These are phyloP conservation scores for Arthrobotrys iridis DNA, from an alignment of 2,329 filamentous ascomycete genomes.

Conservation along the genomic window DNA sequence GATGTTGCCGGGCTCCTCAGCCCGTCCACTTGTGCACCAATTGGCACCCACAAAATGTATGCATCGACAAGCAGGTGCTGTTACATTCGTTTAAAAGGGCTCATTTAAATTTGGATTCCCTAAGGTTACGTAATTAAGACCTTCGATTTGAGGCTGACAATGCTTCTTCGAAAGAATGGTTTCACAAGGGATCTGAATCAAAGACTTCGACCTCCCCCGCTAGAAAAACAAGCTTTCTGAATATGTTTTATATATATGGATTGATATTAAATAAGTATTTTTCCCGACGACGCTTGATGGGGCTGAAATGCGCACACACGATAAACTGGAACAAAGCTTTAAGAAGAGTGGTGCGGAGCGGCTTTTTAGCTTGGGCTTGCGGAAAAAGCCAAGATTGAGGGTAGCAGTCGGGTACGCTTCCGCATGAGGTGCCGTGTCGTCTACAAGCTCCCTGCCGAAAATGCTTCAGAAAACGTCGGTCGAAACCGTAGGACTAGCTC, in stretches of 20 bases:
- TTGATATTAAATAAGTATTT: too few species aligned
- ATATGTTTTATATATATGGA: not conserved
- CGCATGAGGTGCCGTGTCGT: not conserved
- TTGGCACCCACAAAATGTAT: not conserved
- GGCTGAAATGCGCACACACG: too few species aligned
- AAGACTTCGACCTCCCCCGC: not conserved
- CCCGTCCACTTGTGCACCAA: not conserved
- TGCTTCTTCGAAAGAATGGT: not conserved
- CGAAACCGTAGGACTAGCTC: too few species aligned
- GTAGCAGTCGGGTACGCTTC: constrained; percentile 1
- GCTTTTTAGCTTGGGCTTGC: not conserved
- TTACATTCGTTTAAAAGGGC: constrained; percentile 16
- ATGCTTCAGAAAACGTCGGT: too few species aligned
- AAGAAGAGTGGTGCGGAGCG: not conserved
- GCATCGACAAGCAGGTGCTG: constrained; percentile 8
- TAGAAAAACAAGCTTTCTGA: constrained; percentile 7
- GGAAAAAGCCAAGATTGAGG: not conserved
- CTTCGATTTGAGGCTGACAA: too few species aligned
- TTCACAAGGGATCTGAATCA: not conserved
- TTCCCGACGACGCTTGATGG: too few species aligned
- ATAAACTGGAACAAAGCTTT: not conserved
- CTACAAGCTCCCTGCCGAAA: too few species aligned
- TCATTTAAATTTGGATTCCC: not conserved
- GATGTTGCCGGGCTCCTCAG: constrained; percentile 2
- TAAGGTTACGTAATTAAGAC: not conserved